Base-by-base conservation (phyloP, 2,329 filamentous ascomycete genomes). In the Rugonectria rugulosa region DNA sequence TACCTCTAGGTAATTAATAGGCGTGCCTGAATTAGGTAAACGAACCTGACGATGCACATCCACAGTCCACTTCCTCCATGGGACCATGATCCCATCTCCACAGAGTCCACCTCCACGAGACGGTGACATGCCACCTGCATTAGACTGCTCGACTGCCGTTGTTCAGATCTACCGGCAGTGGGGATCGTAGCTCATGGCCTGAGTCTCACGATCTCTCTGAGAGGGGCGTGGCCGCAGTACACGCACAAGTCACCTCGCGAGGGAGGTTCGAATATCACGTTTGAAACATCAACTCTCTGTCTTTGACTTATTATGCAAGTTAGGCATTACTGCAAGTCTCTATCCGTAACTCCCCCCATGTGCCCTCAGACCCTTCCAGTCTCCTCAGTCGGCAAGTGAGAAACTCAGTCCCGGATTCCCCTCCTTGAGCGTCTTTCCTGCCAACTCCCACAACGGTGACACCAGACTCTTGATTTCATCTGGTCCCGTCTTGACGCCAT, bases 351-450 rank as follows among this genome's bases (percentile, higher is more conserved):
- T 23, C 26, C 10, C 7, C 78, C 47, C 59, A 29, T n/a, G n/a
- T n/a, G n/a, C n/a, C n/a, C n/a, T n/a, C n/a, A n/a, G n/a, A n/a
- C n/a, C n/a, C n/a, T n/a, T n/a, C n/a, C n/a, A n/a, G n/a, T n/a
- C n/a, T n/a, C n/a, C n/a, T 51, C 32, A 66, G 48, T 53, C 56
- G 20, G 63, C 54, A 19, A 46, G 60, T 24, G 58, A 50, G 54
- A 74, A 69, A 52, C 68, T 63, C 41, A 75, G 42, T 10, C 73
- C 72, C 1, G 72, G 71, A 24, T 73, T 76, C 26, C 65, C 65
- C 43, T 64, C 66, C 29, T 65, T 61, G 23, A 76, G 37, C 10
- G 62, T 66, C 56, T 66, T 60, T 20, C 66, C 70, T 19, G 70
- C 59, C 15, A 70, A 44, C 20, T 69, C 56, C 53, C 57, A 52